Conservation (phyloP, 208 protist species). For the Trypanosoma boissoni region DNA sequence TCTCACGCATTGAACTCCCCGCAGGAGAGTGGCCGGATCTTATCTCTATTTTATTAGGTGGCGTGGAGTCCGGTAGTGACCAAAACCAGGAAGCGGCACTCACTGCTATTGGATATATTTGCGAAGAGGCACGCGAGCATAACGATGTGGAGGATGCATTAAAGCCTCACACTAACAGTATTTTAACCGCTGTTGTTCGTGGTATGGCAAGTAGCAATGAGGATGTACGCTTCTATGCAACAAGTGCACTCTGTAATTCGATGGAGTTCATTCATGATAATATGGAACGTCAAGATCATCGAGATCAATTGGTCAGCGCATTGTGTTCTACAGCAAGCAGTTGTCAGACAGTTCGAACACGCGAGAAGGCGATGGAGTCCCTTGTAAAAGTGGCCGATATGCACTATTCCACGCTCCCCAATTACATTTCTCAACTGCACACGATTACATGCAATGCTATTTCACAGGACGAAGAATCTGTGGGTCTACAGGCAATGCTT, state of each 20-base stretch:
- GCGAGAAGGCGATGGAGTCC: conserved; percentile 89
- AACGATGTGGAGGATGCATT: conserved; percentile 64
- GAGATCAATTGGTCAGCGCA: conserved; percentile 89
- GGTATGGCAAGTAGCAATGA: conserved; percentile 83
- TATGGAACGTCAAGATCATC: conserved; percentile 91
- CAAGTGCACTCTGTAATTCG: conserved; percentile 92
- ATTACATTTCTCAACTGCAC: conserved; percentile 90
- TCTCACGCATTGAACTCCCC: conserved; percentile 95
- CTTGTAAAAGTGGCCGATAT: conserved; percentile 94
- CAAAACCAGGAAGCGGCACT: conserved; percentile 93
- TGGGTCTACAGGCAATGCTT: conserved; percentile 94
- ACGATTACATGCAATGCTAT: conserved; percentile 90
- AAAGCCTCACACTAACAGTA: conserved; percentile 68
- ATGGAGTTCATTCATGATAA: conserved; percentile 95
- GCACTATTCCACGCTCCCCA: conserved; percentile 93
- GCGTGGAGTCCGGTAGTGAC: conserved; percentile 38
- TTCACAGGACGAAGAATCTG: conserved; percentile 86
- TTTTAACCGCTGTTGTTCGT: conserved; percentile 89
- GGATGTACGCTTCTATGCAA: conserved; percentile 88
- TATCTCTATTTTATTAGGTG: conserved; percentile 80
- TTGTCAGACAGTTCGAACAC: conserved; percentile 46
- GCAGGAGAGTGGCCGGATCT: conserved; percentile 92
- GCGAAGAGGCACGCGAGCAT: conserved; percentile 91
- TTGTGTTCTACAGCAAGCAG: conserved; percentile 72
- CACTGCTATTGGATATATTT: conserved; percentile 96